A percentile compares a stretch with the other conserved stretches of the same genome.
Conservation (phyloP, 2,329 filamentous ascomycete genomes). For the Alternaria triticina region DNA sequence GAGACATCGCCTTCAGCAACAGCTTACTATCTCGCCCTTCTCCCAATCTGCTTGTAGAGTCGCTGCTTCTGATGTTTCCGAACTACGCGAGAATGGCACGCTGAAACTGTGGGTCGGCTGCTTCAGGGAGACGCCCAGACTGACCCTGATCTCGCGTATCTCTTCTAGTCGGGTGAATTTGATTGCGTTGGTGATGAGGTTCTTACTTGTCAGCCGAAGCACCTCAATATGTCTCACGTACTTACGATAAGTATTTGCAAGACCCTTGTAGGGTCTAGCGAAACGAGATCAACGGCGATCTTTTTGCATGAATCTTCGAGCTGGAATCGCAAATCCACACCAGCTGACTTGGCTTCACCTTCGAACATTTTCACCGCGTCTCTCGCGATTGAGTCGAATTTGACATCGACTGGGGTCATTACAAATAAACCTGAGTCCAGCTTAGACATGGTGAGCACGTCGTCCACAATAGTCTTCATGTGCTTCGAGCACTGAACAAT, state of each 20-base stretch:
- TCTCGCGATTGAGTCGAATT: constrained; percentile 41
- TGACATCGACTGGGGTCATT: constrained; percentile 50
- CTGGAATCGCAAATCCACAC: constrained; percentile 33
- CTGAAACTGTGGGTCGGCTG: constrained; percentile 42
- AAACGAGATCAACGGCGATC: constrained; percentile 44
- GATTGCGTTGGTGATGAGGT: constrained; percentile 53
- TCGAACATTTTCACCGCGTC: constrained; percentile 49
- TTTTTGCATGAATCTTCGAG: constrained; percentile 48
- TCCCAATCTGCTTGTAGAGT: constrained; percentile 43
- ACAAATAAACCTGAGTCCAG: constrained; percentile 52
- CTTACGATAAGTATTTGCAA: constrained; percentile 46
- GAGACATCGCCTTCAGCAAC: not conserved
- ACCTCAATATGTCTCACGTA: not conserved
- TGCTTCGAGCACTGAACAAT: constrained; percentile 55
- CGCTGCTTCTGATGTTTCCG: constrained; percentile 16
- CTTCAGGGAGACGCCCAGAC: constrained; percentile 38
- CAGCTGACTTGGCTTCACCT: constrained; percentile 40
- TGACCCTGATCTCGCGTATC: constrained; percentile 46
- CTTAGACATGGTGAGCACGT: constrained; percentile 41
- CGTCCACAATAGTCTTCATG: constrained; percentile 56
- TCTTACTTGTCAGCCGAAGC: constrained; percentile 23
- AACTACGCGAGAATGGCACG: constrained; percentile 17
- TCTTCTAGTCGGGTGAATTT: constrained; percentile 52
- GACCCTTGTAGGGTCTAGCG: constrained; percentile 52
- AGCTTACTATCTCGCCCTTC: constrained; percentile 25